Evolutionary conservation across 2,329 filamentous ascomycete species (phyloP).

Genomic region (Aureobasidium pullulans): DNA sequence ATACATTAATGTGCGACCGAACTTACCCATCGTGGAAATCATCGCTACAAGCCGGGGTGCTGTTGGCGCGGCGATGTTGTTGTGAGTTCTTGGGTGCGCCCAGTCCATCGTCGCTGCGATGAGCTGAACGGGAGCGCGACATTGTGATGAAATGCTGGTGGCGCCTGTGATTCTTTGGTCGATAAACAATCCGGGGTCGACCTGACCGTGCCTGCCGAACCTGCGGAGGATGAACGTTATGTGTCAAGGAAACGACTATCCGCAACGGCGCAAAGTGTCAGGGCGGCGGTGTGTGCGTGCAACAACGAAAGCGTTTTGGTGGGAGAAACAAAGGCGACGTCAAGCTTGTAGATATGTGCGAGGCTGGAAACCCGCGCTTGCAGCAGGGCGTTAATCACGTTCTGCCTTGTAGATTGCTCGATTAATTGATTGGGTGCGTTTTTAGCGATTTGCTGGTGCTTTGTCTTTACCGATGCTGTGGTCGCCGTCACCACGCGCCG

Average conservation of each 20-base stretch:
- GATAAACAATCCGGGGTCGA: background rate
- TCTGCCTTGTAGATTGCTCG: slow-evolving; percentile 7
- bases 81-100: background rate
- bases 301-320: background rate
- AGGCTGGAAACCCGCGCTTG: slow-evolving; percentile 2
- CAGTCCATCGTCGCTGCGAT: slow-evolving; percentile 2
- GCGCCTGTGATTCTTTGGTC: background rate
- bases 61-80: slow-evolving; percentile 7
- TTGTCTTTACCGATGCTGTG: background rate
- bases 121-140: background rate
- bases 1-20: background rate
- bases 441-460: background rate
- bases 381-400: background rate
- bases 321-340: slow-evolving; percentile 5
- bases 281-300: background rate
- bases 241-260: slow-evolving; percentile 12
- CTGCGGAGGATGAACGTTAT: slow-evolving; percentile 11
- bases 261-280: slow-evolving; percentile 3
- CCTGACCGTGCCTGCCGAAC: slow-evolving; percentile 4
- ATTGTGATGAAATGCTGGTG: background rate
- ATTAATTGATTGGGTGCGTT: slow-evolving; percentile 5
- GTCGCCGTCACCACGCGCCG: background rate
- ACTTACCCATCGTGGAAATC: slow-evolving; percentile 5
- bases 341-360: background rate
- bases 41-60: background rate